phyloP scores from a whole-genome alignment of 2,329 filamentous ascomycete species.

The Cadophora gregata region DNA sequence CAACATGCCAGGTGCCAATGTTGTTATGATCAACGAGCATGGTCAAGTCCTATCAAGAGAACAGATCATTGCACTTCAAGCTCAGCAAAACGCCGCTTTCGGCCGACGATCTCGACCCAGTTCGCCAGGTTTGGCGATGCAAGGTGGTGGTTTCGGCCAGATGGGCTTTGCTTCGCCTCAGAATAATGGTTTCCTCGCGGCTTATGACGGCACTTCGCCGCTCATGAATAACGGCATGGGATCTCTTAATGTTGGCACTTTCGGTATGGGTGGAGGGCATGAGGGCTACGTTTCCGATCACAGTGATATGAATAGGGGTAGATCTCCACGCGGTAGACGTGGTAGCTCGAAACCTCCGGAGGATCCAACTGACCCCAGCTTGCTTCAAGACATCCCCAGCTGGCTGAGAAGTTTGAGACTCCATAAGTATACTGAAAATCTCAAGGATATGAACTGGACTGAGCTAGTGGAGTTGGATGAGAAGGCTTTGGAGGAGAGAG shows the following conservation, averaged over 20 bases:
- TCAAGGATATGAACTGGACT: slow-evolving; percentile 97
- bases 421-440: slow-evolving; percentile 98
- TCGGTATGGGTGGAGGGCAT: slow-evolving; percentile 69
- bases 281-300: slow-evolving; percentile 95
- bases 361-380: slow-evolving; percentile 88
- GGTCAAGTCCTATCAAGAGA: slow-evolving; percentile 87
- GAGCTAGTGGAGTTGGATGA: slow-evolving; percentile 93
- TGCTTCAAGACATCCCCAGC: slow-evolving; percentile 93
- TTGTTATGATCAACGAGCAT: slow-evolving; percentile 94
- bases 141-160: slow-evolving; percentile 64
- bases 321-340: slow-evolving; percentile 88
- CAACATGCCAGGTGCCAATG: slow-evolving; percentile 73
- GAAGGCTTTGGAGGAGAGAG: slow-evolving; percentile 87
- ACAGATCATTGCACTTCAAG: slow-evolving; percentile 82
- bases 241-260: slow-evolving; percentile 73
- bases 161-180: slow-evolving; percentile 86
- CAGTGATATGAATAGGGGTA: slow-evolving; percentile 86
- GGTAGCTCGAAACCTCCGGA: slow-evolving; percentile 98
- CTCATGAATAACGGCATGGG: slow-evolving; percentile 74
- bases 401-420: slow-evolving; percentile 94
- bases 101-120: slow-evolving; percentile 83
- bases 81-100: slow-evolving; percentile 62
- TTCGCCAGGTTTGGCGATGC: slow-evolving; percentile 87
- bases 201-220: slow-evolving; percentile 79
- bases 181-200: slow-evolving; percentile 91